Base-by-base conservation (phyloP, 352 stramenopile species). In the Phytophthora europaea region DNA sequence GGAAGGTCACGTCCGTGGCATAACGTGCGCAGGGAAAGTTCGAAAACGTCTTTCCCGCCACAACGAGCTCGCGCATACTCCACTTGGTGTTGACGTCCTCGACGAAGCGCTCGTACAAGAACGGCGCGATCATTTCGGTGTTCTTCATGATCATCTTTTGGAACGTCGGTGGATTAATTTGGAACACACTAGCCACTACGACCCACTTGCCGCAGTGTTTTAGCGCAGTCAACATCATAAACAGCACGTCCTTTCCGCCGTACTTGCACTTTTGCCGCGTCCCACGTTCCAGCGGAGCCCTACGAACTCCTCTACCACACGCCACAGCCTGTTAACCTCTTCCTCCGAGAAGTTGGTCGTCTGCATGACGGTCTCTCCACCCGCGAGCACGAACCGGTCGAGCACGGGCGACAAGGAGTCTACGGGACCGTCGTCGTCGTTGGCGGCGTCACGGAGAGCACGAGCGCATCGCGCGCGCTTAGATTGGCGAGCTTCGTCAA, bases 201-300 rank as follows among this genome's bases (percentile, higher is more conserved):
- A 54, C 47, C 20, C 61, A 67, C 16, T 59, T 68, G 3, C 23
- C 23, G 13, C 48, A 52, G 23, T 59, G 40, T 2, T 54, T 68
- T 2, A 67, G 47, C 12, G 48, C 10, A 1, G 36, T 22, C 12
- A 60, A 16, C 34, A 48, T 31, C 34, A 68, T 54, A 10, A 68
- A 61, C 34, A 61, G 1, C 0, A 61, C 61, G 18, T 68, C 51
- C 26, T 68, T 68, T 20, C 51, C 34, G 2, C 51, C 61, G 26
- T 22, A 61, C 36, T 60, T 68, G 51, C 51, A 68, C 51, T 68
- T 68, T 22, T 68, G 61, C 22, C 38, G 8, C 61, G 51, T 22
- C 61, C 61, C 1, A 68, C 22, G 33, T 68, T 68, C 61, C 51
- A 69, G 0, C 10, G 52, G 2, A 67, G 34, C 34, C 61, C 61